Evolutionary conservation across 768 basidiomycete genomes (phyloP), one percentile per base, ranked within the genome.

Genomic region (Heimioporus sp.): DNA sequence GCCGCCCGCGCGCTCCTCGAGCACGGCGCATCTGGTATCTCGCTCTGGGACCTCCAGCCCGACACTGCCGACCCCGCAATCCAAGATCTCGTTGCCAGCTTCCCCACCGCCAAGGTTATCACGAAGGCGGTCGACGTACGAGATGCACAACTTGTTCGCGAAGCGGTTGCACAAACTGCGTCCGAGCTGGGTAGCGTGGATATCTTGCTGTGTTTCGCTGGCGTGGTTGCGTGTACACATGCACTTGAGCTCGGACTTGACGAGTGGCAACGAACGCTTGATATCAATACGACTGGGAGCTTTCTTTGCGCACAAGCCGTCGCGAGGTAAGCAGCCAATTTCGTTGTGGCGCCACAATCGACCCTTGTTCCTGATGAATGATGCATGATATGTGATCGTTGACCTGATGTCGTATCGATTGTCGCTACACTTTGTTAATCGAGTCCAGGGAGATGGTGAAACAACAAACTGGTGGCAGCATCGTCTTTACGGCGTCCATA

Each of bases 261-360:
- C 19, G 66, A 71, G 34, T 79, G 73, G 74, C 65, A 60, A 50
- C 60, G 65, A 24, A 67, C 74, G 7, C 47, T 76, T 21, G 75
- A 77, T 41, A 61, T 75, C 38, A 79, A 76, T 48, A 69, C 70
- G 16, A 79, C 72, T 6, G 78, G 76, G 17, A 74, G 73, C 42
- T 77, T 72, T 73, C 52, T 76, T 44, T 77, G 75, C 49, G 74
- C 75, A 10, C 71, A 75, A 50, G 67, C 73, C 1, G 73, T 70
- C 30, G 71, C 68, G 45, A 73, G 65, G 77, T 73, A 43, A 45
- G 59, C 62, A 10, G 36, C 11, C 20, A 6, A 31, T 10, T 35
- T 43, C 31, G 34, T 10, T 32, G 35, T 19, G 21, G 50, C 15
- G 5, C 13, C 16, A 57, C 6, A 16, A 24, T 15, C 15, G 10